A percentile compares a stretch with the other conserved stretches of the same genome.
phyloP scores from a whole-genome alignment of 192 early-diverging fungal species.

The Mortierella hygrophila region DNA sequence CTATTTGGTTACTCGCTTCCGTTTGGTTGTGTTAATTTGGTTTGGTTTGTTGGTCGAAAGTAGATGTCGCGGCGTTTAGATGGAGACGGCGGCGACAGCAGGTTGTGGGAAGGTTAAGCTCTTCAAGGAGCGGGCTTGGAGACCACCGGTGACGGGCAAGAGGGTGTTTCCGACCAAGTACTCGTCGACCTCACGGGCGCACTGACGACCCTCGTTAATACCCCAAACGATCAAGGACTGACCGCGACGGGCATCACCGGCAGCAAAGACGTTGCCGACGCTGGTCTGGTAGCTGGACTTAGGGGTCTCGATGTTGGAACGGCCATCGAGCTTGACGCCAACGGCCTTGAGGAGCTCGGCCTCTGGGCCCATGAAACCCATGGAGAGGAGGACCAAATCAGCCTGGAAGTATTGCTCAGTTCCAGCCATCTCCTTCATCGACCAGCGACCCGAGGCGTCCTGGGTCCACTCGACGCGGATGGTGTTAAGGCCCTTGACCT shows the following conservation, averaged over 20 bases:
- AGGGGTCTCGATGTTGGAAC: constrained; percentile 86
- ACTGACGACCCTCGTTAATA: constrained; percentile 97
- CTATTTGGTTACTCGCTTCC: not conserved
- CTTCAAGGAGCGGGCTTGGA: constrained; percentile 74
- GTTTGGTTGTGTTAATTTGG: not conserved
- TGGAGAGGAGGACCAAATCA: constrained; percentile 93
- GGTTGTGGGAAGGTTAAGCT: constrained; percentile 20
- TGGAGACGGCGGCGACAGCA: constrained; percentile 1
- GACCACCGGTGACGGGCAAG: constrained; percentile 91
- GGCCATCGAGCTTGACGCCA: constrained; percentile 78
- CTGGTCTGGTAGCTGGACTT: constrained; percentile 84
- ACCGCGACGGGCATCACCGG: constrained; percentile 97
- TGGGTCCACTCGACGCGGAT: constrained; percentile 97
- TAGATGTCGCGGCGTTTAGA: not conserved
- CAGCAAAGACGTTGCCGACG: constrained; percentile 90
- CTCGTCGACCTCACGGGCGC: constrained; percentile 92
- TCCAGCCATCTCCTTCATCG: constrained; percentile 90
- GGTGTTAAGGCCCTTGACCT: constrained; percentile 92
- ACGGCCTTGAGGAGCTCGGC: constrained; percentile 86
- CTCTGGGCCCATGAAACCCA: constrained; percentile 97
- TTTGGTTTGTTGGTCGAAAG: not conserved
- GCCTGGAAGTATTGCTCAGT: constrained; percentile 88
- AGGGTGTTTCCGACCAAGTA: constrained; percentile 84
- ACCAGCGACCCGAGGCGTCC: constrained; percentile 80
- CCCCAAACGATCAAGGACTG: constrained; percentile 98